phyloP scores from a whole-genome alignment of 2,329 filamentous ascomycete genomes.

The Magnaporthiopsis rhizophila region DNA sequence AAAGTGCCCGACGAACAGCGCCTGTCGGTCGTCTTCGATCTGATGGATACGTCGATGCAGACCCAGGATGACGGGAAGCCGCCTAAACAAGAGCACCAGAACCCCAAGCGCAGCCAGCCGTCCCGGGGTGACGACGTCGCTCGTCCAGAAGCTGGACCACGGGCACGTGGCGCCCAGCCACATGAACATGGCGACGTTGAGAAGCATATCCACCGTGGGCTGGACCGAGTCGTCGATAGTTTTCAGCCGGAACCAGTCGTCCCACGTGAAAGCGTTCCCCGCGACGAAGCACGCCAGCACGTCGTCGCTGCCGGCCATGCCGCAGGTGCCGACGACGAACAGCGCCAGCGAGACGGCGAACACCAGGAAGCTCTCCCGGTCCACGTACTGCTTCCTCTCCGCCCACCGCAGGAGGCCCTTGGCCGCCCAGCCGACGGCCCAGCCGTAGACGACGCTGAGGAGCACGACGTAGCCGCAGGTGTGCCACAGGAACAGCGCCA shows the following conservation, averaged over 20 bases:
- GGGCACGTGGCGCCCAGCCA: conserved; percentile 86
- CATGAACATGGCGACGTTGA: conserved; percentile 82
- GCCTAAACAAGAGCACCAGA: conserved; percentile 66
- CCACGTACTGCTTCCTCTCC: conserved; percentile 72
- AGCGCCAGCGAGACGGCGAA: conserved; percentile 79
- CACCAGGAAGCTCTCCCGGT: conserved; percentile 79
- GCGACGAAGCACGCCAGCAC: conserved; percentile 89
- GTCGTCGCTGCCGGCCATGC: conserved; percentile 81
- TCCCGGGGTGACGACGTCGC: conserved; percentile 62
- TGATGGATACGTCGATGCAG: conserved; percentile 72
- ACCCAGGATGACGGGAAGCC: conserved; percentile 67
- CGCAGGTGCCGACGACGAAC: conserved; percentile 81
- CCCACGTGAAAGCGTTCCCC: conserved; percentile 85
- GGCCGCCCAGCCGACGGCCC: conserved; percentile 68
- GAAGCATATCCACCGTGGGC: conserved; percentile 87
- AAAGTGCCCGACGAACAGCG: conserved; percentile 85
- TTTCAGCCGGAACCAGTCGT: conserved; percentile 88
- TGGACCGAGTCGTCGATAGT: conserved; percentile 89
- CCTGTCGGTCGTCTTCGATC: conserved; percentile 66
- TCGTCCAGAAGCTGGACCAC: conserved; percentile 62
- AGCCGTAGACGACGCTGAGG: conserved; percentile 70
- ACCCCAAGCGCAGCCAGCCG: conserved; percentile 68
- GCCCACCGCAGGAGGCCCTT: conserved; percentile 80
- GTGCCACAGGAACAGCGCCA: conserved; percentile 76
- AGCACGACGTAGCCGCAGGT: conserved; percentile 80